These are phyloP conservation scores for Neurospora hispaniola DNA, from an alignment of 495 filamentous ascomycete species.

Conservation along the genomic window DNA sequence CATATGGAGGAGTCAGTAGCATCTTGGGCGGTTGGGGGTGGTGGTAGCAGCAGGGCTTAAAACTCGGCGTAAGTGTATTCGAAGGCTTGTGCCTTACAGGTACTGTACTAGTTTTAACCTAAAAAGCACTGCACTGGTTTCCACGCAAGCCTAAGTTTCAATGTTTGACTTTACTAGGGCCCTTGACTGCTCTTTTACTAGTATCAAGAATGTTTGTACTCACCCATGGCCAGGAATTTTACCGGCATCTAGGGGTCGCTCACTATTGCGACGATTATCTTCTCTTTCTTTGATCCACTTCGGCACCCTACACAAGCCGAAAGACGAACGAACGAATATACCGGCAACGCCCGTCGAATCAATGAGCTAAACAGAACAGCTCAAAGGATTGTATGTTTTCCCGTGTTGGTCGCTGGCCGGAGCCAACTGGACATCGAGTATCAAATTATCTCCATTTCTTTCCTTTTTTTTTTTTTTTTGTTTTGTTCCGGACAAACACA, in stretches of 20 bases:
- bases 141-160: neutral
- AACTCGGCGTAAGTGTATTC: neutral
- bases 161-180: neutral
- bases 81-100: neutral
- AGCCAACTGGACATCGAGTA: neutral
- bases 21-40: neutral
- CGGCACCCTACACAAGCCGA: neutral
- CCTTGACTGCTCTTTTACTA: neutral
- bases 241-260: neutral
- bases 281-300: neutral
- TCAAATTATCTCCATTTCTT: neutral
- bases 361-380: neutral
- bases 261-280: neutral
- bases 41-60: neutral
- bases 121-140: neutral
- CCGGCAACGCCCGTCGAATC: neutral
- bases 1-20: neutral
- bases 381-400: neutral
- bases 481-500: neutral
- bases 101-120: neutral
- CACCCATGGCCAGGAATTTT: neutral
- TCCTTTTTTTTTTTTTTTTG: neutral
- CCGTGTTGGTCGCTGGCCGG: neutral
- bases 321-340: neutral
- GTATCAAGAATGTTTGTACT: neutral